phyloP scores from a whole-genome alignment of 2,329 filamentous ascomycete genomes.

The Magnaporthiopsis incrustans region DNA sequence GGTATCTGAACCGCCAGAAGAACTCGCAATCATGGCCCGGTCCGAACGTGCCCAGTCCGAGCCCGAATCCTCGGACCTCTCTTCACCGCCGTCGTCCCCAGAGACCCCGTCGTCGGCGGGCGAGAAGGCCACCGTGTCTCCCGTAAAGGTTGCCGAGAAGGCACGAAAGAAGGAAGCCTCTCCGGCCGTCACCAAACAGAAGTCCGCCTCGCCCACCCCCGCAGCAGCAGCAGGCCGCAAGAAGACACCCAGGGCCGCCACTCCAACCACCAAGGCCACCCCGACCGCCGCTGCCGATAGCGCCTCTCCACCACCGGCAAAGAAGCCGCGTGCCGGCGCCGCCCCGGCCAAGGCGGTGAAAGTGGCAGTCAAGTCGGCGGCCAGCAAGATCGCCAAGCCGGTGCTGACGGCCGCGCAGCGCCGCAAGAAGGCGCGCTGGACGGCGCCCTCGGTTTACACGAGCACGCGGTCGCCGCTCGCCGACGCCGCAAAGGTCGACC shows the following conservation, averaged over 20 bases:
- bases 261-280: no score
- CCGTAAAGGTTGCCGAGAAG: not conserved
- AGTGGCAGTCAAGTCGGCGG: conserved; percentile 10
- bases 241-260: not conserved
- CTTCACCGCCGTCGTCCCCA: not conserved
- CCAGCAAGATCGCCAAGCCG: not conserved
- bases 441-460: conserved; percentile 25
- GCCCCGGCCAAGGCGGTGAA: conserved; percentile 9
- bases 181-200: not conserved
- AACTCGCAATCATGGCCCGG: not conserved
- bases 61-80: not conserved
- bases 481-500: conserved; percentile 17
- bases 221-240: not conserved
- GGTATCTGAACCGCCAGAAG: not conserved
- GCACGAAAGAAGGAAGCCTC: not conserved
- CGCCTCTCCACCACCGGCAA: not conserved
- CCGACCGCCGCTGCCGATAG: not conserved
- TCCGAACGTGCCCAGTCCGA: not conserved
- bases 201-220: not conserved
- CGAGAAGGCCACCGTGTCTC: not conserved
- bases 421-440: conserved; percentile 16
- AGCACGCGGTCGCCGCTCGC: conserved; percentile 26
- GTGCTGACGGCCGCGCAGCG: conserved; percentile 16
- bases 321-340: not conserved
- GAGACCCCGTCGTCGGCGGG: not conserved